Evolutionary conservation across 2,329 filamentous ascomycete species (phyloP).

Genomic region (Phaeoacremonium minimum): DNA sequence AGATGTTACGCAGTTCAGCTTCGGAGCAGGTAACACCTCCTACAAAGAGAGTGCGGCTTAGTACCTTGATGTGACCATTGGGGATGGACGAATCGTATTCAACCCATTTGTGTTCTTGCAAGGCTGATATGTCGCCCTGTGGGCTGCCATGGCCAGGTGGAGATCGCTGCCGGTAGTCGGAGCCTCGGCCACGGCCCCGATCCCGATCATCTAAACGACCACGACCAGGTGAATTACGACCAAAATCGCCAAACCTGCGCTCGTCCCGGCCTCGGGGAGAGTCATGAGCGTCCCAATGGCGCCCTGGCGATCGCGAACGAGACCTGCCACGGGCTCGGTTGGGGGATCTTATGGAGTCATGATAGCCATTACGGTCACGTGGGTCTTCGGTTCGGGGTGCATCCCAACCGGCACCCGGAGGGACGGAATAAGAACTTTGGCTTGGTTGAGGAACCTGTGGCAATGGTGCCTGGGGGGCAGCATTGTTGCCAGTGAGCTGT

Average conservation of each 20-base stretch:
- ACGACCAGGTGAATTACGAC: conserved; percentile 58
- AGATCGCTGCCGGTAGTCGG: conserved; percentile 84
- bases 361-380: conserved; percentile 52
- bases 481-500: conserved; percentile 38
- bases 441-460: conserved; percentile 30
- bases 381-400: conserved; percentile 33
- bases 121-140: conserved; percentile 26
- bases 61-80: conserved; percentile 79
- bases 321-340: conserved; percentile 59
- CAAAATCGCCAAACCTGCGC: conserved; percentile 69
- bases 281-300: conserved; percentile 63
- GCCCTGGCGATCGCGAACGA: conserved; percentile 75
- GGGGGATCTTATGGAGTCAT: conserved; percentile 60
- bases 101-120: conserved; percentile 62
- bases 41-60: conserved; percentile 93
- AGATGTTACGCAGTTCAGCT: conserved; percentile 74
- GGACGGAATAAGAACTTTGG: conserved; percentile 35
- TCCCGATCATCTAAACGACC: conserved; percentile 53
- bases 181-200: conserved; percentile 48
- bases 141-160: conserved; percentile 67
- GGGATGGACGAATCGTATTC: conserved; percentile 74
- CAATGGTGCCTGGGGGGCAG: conserved; percentile 23
- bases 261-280: conserved; percentile 63
- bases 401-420: conserved; percentile 28
- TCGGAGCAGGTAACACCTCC: conserved; percentile 89